phyloP scores from a whole-genome alignment of 2,329 filamentous ascomycete genomes.

The Ascochyta lentis region DNA sequence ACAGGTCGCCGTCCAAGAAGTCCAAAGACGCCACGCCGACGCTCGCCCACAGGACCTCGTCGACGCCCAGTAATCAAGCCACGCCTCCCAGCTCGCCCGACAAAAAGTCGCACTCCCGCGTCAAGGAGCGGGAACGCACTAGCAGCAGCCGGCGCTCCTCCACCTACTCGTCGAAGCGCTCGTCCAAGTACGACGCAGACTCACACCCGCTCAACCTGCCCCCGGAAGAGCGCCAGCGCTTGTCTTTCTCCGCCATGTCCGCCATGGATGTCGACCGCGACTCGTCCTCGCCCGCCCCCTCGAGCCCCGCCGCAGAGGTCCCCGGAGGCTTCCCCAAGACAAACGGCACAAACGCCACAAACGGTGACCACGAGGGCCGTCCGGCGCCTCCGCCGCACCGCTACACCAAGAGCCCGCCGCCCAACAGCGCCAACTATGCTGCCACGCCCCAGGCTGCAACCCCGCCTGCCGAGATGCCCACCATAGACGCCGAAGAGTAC shows the following conservation, averaged over 20 bases:
- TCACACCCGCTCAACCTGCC: conserved; percentile 89
- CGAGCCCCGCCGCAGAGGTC: conserved; percentile 54
- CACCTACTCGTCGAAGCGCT: conserved; percentile 46
- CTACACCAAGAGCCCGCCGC: conserved; percentile 57
- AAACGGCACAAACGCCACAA: conserved; percentile 50
- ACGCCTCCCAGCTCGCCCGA: conserved; percentile 49
- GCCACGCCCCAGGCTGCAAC: conserved; percentile 48
- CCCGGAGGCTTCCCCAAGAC: conserved; percentile 51
- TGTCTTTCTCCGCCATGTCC: conserved; percentile 73
- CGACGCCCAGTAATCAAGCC: conserved; percentile 31
- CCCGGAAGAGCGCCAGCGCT: conserved; percentile 82
- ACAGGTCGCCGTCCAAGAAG: conserved; percentile 46
- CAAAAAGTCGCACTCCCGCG: conserved; percentile 41
- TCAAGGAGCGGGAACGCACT: conserved; percentile 42
- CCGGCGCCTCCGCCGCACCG: conserved; percentile 77
- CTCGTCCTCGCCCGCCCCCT: conserved; percentile 43
- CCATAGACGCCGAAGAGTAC: conserved; percentile 85
- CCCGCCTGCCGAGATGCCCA: conserved; percentile 50
- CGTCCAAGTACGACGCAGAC: conserved; percentile 66
- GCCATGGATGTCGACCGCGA: conserved; percentile 51
- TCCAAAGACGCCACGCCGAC: conserved; percentile 35
- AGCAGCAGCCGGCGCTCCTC: conserved; percentile 35
- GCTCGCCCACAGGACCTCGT: conserved; percentile 21
- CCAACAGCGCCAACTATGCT: conserved; percentile 49
- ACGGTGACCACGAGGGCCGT: conserved; percentile 55